These are phyloP conservation scores for Pseudogymnoascus destructans DNA, from an alignment of 2,329 filamentous ascomycete genomes.

Conservation along the genomic window DNA sequence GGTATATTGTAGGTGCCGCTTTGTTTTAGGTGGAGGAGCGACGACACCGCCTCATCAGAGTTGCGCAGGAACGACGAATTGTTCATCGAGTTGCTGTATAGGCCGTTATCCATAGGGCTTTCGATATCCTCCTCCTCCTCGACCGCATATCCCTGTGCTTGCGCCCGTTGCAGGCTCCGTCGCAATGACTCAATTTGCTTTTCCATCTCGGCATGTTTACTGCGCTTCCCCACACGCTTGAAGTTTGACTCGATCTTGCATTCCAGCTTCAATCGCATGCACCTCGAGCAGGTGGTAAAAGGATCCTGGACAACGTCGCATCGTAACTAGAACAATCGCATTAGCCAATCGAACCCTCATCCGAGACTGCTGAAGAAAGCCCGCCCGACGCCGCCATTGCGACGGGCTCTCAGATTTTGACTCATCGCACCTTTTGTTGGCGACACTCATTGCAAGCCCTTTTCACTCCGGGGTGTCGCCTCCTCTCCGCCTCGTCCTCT, in stretches of 20 bases:
- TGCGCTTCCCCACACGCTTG: conserved; percentile 71
- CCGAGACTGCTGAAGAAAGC: not conserved
- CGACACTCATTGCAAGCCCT: conserved; percentile 75
- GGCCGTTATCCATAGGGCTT: conserved; percentile 45
- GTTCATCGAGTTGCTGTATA: conserved; percentile 48
- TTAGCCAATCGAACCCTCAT: not conserved
- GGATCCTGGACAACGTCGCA: conserved; percentile 76
- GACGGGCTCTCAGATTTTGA: conserved; percentile 1
- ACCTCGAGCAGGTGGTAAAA: conserved; percentile 64
- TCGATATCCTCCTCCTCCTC: conserved; percentile 43
- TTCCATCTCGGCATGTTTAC: conserved; percentile 76
- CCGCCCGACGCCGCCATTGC: not conserved
- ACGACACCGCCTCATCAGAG: conserved; percentile 55
- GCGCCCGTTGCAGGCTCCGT: conserved; percentile 46
- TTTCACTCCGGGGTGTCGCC: conserved; percentile 57
- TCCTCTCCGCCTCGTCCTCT: conserved; percentile 41
- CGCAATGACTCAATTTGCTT: conserved; percentile 62
- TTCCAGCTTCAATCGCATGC: conserved; percentile 64
- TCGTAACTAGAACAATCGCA: conserved; percentile 42
- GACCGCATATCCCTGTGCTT: conserved; percentile 42
- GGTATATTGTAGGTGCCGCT: conserved; percentile 34
- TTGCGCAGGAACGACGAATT: conserved; percentile 45
- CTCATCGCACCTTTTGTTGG: conserved; percentile 62
- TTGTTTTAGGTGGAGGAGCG: conserved; percentile 51
- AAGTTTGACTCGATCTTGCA: conserved; percentile 85